Base-by-base conservation (phyloP, 371 early-diverging fungal species). In the Phascolomyces articulosus region DNA sequence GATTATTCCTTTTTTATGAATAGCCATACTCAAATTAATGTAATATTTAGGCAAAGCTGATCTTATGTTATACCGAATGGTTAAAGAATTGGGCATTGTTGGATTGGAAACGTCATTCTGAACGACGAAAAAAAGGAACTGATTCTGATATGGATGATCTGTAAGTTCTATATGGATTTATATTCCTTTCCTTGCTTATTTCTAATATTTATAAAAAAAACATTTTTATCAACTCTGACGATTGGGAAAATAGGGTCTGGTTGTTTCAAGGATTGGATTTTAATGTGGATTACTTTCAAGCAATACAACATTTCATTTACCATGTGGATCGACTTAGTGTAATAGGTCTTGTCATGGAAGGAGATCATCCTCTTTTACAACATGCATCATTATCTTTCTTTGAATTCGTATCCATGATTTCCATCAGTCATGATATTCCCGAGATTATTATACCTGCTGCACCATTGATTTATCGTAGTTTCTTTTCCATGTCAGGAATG, bases 371-470 rank as follows among this genome's bases (percentile, higher is more conserved):
- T 0, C 60, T 79, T 18, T 62, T 87, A 4, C 87, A 86, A 44
- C 87, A 88, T 51, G 87, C 83, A 0, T 60, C 77, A 4, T 72
- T 88, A 27, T 80, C 83, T 1, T 86, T 85, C 55, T 85, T 83
- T 65, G 89, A 88, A 58, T 61, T 82, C n/a, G 75, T 79, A 53
- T 78, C 86, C 0, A 64, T 64, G 10, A 69, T 88, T 34, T 80
- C 81, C 20, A 38, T 62, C 11, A 66, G 77, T 10, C 77, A 81
- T 56, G 72, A 78, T 53, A 65, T 84, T 13, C 86, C 86, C 8
- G 73, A 78, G 40, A 81, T 86, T 18, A 76, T 85, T 31, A 77
- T 87, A 18, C 87, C 89, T 13, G 77, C 79, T 15, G 75, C 82
- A 8, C 58, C 84, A 0, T 69, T 85, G 31, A 80, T 87, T 0